Evolutionary conservation across 441 rosid species (phyloP).

Genomic region (Omphalea diandra): DNA sequence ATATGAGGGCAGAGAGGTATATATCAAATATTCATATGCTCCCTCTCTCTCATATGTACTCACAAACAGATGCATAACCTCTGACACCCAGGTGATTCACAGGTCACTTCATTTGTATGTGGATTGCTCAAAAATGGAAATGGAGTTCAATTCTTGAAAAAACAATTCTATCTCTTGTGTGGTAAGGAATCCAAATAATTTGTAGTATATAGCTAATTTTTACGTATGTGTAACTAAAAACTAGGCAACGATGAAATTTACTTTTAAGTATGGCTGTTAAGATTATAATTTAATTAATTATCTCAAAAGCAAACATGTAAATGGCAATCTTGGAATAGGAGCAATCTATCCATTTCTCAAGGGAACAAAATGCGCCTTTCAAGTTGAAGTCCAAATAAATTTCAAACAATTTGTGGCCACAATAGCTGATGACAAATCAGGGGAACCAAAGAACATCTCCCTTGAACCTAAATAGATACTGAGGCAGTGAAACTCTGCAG

Average conservation of each 20-base stretch:
- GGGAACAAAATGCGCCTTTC: background rate
- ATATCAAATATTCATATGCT: background rate
- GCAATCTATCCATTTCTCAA: background rate
- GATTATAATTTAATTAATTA: background rate
- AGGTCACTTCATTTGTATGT: background rate
- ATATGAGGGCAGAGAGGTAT: background rate
- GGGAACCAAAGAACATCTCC: background rate
- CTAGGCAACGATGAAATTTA: background rate
- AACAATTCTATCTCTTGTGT: background rate
- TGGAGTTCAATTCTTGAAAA: background rate
- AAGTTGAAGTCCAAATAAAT: background rate
- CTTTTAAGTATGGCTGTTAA: background rate
- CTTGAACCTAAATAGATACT: background rate
- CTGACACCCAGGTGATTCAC: background rate
- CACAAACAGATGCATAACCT: background rate
- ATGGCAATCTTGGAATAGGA: background rate
- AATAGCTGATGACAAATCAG: background rate
- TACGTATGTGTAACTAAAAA: background rate
- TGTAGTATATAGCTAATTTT: background rate
- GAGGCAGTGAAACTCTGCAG: too few species aligned
- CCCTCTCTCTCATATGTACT: background rate
- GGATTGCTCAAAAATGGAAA: background rate
- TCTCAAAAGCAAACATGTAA: background rate
- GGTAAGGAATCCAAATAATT: background rate
- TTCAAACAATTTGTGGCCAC: background rate